Evolutionary conservation across 495 filamentous ascomycete species (phyloP).

Genomic region (Talaromyces thailandensis): DNA sequence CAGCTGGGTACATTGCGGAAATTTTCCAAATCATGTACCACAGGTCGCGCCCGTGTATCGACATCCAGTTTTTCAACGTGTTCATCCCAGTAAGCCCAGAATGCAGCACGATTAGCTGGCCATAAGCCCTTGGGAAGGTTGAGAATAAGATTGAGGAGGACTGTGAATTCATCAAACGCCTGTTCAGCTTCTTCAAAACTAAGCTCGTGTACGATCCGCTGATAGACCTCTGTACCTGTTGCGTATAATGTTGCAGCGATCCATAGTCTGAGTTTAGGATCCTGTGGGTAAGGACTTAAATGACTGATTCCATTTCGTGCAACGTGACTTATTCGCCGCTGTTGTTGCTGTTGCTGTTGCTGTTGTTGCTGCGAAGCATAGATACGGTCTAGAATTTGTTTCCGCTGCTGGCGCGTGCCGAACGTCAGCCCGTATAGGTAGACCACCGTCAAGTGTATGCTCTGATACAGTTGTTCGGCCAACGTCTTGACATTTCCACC

Average conservation of each 20-base stretch:
- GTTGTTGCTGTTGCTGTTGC: background rate
- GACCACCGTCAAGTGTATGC: constrained; percentile 25
- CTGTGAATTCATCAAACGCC: constrained; percentile 26
- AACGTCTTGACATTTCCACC: constrained; percentile 15
- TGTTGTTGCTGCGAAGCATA: constrained; percentile 11
- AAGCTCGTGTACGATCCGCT: constrained; percentile 31
- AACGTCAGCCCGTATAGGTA: constrained; percentile 33
- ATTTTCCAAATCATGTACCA: constrained; percentile 22
- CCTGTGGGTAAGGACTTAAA: constrained; percentile 13
- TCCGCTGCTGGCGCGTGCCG: constrained; percentile 25
- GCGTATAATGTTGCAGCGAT: constrained; percentile 31
- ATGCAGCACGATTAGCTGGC: constrained; percentile 24
- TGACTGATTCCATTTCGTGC: background rate
- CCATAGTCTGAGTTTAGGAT: constrained; percentile 25
- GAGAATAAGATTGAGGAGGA: constrained; percentile 19
- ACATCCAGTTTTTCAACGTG: constrained; percentile 23
- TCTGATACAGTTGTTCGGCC: constrained; percentile 23
- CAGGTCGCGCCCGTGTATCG: constrained; percentile 22
- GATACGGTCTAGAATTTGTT: constrained; percentile 21
- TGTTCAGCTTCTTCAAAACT: constrained; percentile 27
- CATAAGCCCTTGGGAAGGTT: constrained; percentile 20
- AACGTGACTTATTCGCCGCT: background rate
- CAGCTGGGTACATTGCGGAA: constrained; percentile 23
- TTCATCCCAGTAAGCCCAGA: constrained; percentile 35
- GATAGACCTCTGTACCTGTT: constrained; percentile 34